These are phyloP conservation scores for Coffea eugenioides DNA, from an alignment of 257 asterid genomes.

Conservation along the genomic window DNA sequence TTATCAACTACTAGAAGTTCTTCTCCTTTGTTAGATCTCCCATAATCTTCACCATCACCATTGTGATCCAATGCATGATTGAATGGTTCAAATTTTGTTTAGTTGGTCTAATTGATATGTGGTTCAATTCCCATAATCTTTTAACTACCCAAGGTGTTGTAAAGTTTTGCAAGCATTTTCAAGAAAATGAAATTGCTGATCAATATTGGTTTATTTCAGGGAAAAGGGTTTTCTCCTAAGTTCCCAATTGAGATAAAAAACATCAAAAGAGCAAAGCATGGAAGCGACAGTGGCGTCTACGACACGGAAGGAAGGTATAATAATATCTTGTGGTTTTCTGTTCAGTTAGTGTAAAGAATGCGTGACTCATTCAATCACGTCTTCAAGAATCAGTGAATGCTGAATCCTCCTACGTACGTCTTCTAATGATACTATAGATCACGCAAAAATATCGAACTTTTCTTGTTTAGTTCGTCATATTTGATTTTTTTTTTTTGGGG, in stretches of 20 bases:
- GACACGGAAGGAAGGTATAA: constrained; percentile 79
- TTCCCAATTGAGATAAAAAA: constrained; percentile 79
- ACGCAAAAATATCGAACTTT: no score
- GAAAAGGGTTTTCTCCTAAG: constrained; percentile 42
- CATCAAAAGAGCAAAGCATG: constrained; percentile 59
- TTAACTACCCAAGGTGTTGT: neutral
- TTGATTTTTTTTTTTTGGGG: no score
- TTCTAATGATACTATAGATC: no score
- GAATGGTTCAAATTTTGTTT: neutral
- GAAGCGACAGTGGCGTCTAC: constrained; percentile 74
- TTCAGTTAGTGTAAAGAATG: neutral
- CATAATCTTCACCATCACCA: neutral
- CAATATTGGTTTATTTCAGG: constrained; percentile 35
- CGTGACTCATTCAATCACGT: neutral
- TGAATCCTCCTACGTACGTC: no score
- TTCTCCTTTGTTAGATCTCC: no score
- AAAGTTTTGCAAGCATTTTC: neutral
- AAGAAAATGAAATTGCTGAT: neutral
- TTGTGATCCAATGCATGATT: neutral
- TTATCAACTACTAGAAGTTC: no score
- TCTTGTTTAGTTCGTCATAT: no score
- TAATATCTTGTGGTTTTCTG: no score
- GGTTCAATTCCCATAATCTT: neutral
- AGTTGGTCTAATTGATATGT: neutral
- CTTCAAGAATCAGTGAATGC: neutral